phyloP scores from a whole-genome alignment of 176 grass and related monocot genomes.

The Oryza officinalis region DNA sequence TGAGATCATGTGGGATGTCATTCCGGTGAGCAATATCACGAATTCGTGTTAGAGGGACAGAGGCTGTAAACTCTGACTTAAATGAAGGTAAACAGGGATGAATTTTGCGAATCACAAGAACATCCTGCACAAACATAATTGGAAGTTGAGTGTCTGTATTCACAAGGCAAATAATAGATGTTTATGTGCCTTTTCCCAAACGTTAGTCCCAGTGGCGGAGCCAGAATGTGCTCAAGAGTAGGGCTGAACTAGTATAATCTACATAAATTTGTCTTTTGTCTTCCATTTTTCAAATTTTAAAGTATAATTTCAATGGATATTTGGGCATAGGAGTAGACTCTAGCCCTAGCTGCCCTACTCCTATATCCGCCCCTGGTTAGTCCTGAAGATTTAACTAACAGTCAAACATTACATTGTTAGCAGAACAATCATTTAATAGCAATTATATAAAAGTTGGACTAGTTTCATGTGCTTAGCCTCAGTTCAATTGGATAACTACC shows the following conservation, averaged over 20 bases:
- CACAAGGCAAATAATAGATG: conserved; percentile 8
- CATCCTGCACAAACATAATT: conserved; percentile 46
- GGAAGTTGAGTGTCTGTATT: conserved; percentile 19
- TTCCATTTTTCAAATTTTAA: no score
- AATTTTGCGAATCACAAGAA: conserved; percentile 82
- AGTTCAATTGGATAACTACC: no score
- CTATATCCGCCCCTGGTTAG: no score
- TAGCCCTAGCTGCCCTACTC: no score
- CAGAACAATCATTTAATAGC: not conserved
- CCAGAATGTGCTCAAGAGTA: no score
- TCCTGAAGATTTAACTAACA: not conserved
- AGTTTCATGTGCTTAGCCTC: not conserved
- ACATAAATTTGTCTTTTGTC: no score
- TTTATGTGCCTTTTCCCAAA: not conserved
- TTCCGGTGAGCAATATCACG: conserved; percentile 95
- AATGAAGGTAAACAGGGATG: conserved; percentile 97
- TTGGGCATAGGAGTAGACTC: no score
- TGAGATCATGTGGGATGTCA: conserved; percentile 94
- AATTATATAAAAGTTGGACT: conserved; percentile 7
- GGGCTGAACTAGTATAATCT: no score
- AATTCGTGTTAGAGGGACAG: conserved; percentile 97
- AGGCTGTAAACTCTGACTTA: conserved; percentile 97
- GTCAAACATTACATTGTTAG: not conserved
- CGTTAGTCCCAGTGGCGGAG: not conserved
- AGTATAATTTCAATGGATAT: no score